These are phyloP conservation scores for Lentinula detonsa DNA, from an alignment of 768 basidiomycete genomes.

Conservation along the genomic window DNA sequence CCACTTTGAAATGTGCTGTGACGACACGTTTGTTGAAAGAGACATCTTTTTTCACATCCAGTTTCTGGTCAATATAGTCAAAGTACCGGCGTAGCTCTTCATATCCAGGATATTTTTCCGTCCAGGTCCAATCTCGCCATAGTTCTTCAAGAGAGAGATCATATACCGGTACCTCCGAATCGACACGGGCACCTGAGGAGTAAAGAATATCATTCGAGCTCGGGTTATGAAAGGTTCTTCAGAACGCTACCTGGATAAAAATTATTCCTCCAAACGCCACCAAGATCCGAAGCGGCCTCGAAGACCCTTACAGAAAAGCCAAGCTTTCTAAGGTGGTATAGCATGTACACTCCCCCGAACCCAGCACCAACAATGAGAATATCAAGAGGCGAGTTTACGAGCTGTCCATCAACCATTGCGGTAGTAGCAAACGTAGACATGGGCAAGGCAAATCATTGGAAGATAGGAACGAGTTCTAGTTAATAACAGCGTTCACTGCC, in stretches of 20 bases:
- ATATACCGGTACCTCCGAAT: conserved; percentile 9
- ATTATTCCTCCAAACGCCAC: conserved; percentile 12
- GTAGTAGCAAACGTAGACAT: background rate
- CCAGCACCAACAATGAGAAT: background rate
- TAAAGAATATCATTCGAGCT: background rate
- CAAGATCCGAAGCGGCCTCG: conserved; percentile 10
- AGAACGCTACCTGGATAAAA: conserved; percentile 4
- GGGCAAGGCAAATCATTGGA: background rate
- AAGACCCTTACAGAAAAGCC: conserved; percentile 9
- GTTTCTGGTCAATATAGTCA: conserved; percentile 9
- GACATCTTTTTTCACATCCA: conserved; percentile 8
- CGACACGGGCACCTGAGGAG: conserved; percentile 10
- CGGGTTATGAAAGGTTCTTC: background rate
- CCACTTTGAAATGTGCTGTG: conserved; percentile 6
- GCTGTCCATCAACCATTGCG: background rate
- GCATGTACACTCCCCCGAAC: background rate
- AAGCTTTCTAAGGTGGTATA: conserved; percentile 6
- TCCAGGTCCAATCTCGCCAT: conserved; percentile 9
- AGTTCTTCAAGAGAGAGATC: conserved; percentile 9
- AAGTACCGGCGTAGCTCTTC: conserved; percentile 10
- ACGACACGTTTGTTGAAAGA: conserved; percentile 10
- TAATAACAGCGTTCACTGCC: too few species aligned
- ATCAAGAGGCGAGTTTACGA: background rate
- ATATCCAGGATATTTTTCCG: conserved; percentile 5
- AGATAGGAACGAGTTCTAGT: too few species aligned